phyloP scores from a whole-genome alignment of 192 early-diverging fungal species.

The Entophlyctis helioformis region DNA sequence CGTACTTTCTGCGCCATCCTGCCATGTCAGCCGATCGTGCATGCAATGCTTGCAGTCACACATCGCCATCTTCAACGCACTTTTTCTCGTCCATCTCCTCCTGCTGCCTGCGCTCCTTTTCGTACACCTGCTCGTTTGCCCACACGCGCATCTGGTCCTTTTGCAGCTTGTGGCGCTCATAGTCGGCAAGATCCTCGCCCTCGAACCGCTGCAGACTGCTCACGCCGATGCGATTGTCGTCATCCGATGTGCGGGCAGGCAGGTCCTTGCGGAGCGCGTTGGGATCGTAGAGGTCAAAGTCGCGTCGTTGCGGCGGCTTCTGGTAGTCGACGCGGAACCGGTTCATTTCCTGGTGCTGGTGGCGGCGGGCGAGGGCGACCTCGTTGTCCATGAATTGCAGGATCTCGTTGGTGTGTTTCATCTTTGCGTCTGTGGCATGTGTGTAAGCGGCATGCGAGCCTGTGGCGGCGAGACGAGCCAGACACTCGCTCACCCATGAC shows the following conservation, averaged over 20 bases:
- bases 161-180: conserved; percentile 17
- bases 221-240: conserved; percentile 25
- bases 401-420: conserved; percentile 29
- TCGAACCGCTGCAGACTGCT: conserved; percentile 37
- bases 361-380: conserved; percentile 12
- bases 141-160: conserved; percentile 40
- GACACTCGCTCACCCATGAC: conserved; percentile 22
- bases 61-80: no score
- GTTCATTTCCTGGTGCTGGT: conserved; percentile 21
- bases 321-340: conserved; percentile 30
- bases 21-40: no score
- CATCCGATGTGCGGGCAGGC: conserved; percentile 32
- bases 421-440: conserved; percentile 15
- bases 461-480: background rate
- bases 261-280: conserved; percentile 26
- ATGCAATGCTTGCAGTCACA: no score
- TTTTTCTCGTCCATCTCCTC: conserved; percentile 24
- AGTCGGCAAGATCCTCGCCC: conserved; percentile 36
- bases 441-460: no score
- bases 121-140: conserved; percentile 28
- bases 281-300: conserved; percentile 47
- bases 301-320: conserved; percentile 26
- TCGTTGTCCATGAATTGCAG: conserved; percentile 32
- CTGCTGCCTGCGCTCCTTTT: conserved; percentile 20
- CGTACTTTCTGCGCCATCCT: conserved; percentile 13